Evolutionary conservation across 2,329 filamentous ascomycete genomes (phyloP).

Genomic region (Ophiostoma novo-ulmi): DNA sequence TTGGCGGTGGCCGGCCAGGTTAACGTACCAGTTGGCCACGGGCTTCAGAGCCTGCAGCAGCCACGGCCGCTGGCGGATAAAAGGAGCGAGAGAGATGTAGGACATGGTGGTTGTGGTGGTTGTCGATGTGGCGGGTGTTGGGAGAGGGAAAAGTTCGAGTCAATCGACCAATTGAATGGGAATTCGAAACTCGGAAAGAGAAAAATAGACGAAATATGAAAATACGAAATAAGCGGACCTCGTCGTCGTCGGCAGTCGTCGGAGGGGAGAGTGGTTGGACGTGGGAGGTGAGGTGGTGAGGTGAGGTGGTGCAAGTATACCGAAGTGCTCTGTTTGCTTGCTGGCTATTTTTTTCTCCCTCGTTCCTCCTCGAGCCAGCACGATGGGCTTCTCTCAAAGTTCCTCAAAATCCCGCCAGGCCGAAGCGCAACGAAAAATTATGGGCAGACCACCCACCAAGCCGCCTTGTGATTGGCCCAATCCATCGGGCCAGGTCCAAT

Average conservation of each 20-base stretch:
- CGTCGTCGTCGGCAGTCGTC: conserved; percentile 4
- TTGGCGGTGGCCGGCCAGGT: conserved; percentile 57
- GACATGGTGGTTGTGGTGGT: conserved; percentile 16
- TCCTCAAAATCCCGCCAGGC: conserved; percentile 30
- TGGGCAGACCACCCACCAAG: conserved; percentile 1
- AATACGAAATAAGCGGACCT: background rate
- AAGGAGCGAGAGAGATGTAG: conserved; percentile 35
- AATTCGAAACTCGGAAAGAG: background rate
- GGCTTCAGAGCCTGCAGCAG: conserved; percentile 74
- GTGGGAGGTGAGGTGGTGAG: background rate
- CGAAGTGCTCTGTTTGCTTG: background rate
- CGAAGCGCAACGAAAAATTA: conserved; percentile 21
- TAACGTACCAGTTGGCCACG: conserved; percentile 80
- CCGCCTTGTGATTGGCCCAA: background rate
- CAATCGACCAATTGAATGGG: background rate
- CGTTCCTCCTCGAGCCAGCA: background rate
- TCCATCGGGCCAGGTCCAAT: background rate
- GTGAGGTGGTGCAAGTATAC: background rate
- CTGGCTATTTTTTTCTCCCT: background rate
- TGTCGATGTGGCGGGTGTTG: background rate
- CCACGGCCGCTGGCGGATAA: conserved; percentile 80
- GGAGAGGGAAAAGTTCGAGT: background rate
- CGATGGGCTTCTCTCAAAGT: background rate
- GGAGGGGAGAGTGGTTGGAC: background rate
- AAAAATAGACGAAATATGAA: background rate